Evolutionary conservation across 305 asterid species (phyloP).

Genomic region (Fraxinus paxiana): DNA sequence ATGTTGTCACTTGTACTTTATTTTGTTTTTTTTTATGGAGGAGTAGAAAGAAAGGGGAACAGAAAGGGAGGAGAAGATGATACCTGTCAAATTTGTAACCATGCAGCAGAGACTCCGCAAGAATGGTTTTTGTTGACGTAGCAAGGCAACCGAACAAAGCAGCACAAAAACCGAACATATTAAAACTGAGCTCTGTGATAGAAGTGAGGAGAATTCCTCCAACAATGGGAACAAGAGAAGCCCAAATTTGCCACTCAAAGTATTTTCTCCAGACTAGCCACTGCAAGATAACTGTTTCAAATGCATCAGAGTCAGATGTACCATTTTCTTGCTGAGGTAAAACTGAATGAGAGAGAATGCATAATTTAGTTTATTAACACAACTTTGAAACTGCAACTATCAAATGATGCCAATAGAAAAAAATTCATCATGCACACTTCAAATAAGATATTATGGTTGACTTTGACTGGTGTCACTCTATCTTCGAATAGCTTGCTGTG

Average conservation of each 20-base stretch:
- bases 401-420: neutral
- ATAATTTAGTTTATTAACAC: neutral
- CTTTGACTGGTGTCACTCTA: neutral
- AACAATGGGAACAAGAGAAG: slow-evolving; percentile 85
- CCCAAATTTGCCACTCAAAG: slow-evolving; percentile 87
- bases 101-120: slow-evolving; percentile 84
- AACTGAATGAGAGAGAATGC: neutral
- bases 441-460: neutral
- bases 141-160: slow-evolving; percentile 90
- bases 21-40: neutral
- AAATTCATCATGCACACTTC: neutral
- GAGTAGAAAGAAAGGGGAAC: neutral
- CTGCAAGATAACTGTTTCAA: slow-evolving; percentile 66
- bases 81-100: slow-evolving; percentile 94
- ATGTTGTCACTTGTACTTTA: neutral
- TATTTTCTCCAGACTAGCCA: slow-evolving; percentile 85
- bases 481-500: neutral
- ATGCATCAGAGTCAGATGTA: slow-evolving; percentile 11
- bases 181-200: slow-evolving; percentile 81
- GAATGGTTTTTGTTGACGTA: slow-evolving; percentile 86
- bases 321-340: neutral
- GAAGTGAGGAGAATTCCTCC: slow-evolving; percentile 94
- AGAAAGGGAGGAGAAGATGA: neutral
- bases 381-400: neutral
- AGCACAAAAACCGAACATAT: slow-evolving; percentile 76